Evolutionary conservation across 805 yeast genomes (phyloP), one percentile per base, ranked within the genome.

Genomic region (Ogataea wickerhamii): DNA sequence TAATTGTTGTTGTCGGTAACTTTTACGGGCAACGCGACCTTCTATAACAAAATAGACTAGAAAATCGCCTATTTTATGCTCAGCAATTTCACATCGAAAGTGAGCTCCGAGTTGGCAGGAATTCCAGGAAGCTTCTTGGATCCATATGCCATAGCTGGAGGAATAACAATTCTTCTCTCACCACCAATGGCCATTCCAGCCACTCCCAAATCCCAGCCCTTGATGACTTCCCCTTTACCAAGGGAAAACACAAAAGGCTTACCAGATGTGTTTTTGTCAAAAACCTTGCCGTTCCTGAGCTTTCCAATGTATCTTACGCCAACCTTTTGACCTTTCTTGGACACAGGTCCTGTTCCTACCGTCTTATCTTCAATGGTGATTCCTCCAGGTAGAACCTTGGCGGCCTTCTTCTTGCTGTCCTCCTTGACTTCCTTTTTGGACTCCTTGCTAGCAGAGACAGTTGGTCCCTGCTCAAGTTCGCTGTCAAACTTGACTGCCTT

Each of bases 181-280:
- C 98, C 98, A 59, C 96, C 96, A 61, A 87, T 95, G 41, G 95
- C 80, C 97, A 93, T 89, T 63, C 98, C 98, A 43, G 91, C 88
- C 56, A 93, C 93, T 75, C 99, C 99, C 58, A 91, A 76, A 63
- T 93, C 99, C 87, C 96, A 93, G 50, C 98, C 98, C 67, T 87
- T 87, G 74, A 93, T 93, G 53, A 95, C 97, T 70, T 93, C 98
- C 61, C 98, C 98, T 65, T 83, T 85, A 58, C 98, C 98, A 55
- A 93, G 76, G 47, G 77, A 78, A 69, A 93, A 93, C 49, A 69
- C 67, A 67, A 93, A 93, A 59, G 99, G 98, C 73, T 87, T 91
- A 58, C 99, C 99, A 50, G 82, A 75, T 53, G 96, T 87, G 80
- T 93, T 93, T 68, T 91, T 89, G 76, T 93, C 99, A 52, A 93